Base-by-base conservation (phyloP, 2,329 filamentous ascomycete species). In the Helotiales sp. region DNA sequence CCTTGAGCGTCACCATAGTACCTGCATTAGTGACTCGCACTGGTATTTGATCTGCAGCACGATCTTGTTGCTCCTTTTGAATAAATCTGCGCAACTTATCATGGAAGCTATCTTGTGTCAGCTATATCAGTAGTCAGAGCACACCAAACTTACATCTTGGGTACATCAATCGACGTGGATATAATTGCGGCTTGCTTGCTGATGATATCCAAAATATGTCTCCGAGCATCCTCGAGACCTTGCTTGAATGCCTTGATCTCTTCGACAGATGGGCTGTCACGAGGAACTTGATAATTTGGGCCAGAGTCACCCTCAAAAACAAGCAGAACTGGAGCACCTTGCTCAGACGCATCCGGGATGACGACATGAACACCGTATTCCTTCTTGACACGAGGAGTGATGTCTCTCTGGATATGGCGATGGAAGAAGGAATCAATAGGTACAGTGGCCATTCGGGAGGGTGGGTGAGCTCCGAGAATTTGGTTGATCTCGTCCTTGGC, bases 361-460 rank as follows among this genome's bases (percentile, higher is more conserved):
- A 94, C 87, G 30, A 94, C 76, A 70, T 91, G 89, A 13, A 95
- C 92, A 70, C 92, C 91, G 71, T 87, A 89, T 34, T 91, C 85
- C 66, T 89, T 82, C 74, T 90, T 87, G 59, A 95, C 83, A 63
- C 84, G 84, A 3, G 86, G 85, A 34, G 85, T 86, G 50, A 92
- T 84, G 43, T 90, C 86, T 66, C 86, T 87, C 65, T 86, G 86
- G 57, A 95, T 82, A 76, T 93, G 90, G 64, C 88, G 84, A 77
- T 95, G 89, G 82, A 91, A 95, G 81, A 96, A 94, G 1, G 91
- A 87, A 73, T 96, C 91, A 28, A 96, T 86, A 17, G 87, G 79
- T 13, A 94, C 78, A 11, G 87, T 85, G 24, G 85, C 83, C 78
- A 96, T 86, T 69, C 91, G 87, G 43, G 89, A 85, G 3, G 92